These are phyloP conservation scores for Mucor mucedo DNA, from an alignment of 371 early-diverging fungal species.

Conservation along the genomic window DNA sequence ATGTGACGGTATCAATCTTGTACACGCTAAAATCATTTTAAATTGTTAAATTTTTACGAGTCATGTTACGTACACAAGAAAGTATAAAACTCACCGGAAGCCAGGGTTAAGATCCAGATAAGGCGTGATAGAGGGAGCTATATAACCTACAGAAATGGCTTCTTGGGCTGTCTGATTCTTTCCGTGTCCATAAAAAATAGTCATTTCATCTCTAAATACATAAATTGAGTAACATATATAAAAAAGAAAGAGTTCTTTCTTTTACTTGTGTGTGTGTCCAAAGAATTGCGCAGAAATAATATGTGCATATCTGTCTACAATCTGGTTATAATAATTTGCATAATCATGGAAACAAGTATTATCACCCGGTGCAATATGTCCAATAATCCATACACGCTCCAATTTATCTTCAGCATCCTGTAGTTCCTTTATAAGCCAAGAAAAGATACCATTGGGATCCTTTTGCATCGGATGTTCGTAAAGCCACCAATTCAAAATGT, in stretches of 20 bases:
- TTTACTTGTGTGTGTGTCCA: constrained; percentile 63
- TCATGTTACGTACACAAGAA: neutral
- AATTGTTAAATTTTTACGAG: neutral
- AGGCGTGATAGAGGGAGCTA: constrained; percentile 63
- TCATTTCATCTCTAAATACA: constrained; percentile 53
- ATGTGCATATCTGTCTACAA: constrained; percentile 62
- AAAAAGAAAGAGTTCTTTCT: neutral
- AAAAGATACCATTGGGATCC: constrained; percentile 59
- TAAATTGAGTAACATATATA: neutral
- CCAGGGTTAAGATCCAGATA: constrained; percentile 60
- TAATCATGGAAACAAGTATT: constrained; percentile 62
- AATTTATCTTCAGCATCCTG: constrained; percentile 61
- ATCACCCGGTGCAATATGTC: constrained; percentile 62
- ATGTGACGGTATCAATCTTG: constrained; percentile 59
- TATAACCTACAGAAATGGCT: constrained; percentile 58
- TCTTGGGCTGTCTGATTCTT: constrained; percentile 38
- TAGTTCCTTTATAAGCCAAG: constrained; percentile 56
- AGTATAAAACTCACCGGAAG: constrained; percentile 29
- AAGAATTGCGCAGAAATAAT: constrained; percentile 68
- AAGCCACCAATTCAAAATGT: constrained; percentile 60
- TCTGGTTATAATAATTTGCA: constrained; percentile 62
- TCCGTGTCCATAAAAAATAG: constrained; percentile 51
- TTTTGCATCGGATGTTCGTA: constrained; percentile 40
- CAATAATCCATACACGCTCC: constrained; percentile 65
- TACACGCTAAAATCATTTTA: constrained; percentile 39